These are phyloP conservation scores for sunflower (Helianthus annuus) DNA, from an alignment of 129 eudicot genomes.

Conservation along the genomic window DNA sequence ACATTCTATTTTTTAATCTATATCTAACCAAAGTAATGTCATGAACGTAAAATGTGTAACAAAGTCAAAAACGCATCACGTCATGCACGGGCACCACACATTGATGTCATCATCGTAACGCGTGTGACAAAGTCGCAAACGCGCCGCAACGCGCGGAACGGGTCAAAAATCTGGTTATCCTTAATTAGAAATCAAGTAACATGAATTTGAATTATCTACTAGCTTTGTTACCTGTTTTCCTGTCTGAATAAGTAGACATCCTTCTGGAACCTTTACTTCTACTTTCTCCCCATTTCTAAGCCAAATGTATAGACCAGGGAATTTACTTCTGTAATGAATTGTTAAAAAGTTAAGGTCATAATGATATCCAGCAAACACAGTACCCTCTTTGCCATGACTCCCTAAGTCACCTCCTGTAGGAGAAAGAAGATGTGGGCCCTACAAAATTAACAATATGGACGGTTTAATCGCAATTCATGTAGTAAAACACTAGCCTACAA, in stretches of 20 bases:
- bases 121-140: too few species aligned
- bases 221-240: conserved; percentile 66
- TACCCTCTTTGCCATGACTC: conserved; percentile 79
- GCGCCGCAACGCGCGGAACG: too few species aligned
- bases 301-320: conserved; percentile 91
- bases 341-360: conserved; percentile 91
- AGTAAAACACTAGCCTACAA: neutral
- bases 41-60: too few species aligned
- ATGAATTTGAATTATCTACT: too few species aligned
- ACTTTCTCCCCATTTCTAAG: conserved; percentile 80
- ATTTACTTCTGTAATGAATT: conserved; percentile 89
- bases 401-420: conserved; percentile 87
- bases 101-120: too few species aligned
- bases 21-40: too few species aligned
- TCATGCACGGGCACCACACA: too few species aligned
- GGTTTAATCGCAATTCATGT: neutral
- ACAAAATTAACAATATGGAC: neutral
- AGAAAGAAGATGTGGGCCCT: conserved; percentile 97
- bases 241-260: conserved; percentile 91
- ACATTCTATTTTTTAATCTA: too few species aligned
- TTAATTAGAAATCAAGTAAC: too few species aligned
- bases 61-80: too few species aligned
- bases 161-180: neutral
- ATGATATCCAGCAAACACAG: conserved; percentile 93
- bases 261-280: conserved; percentile 88